Percentiles rank a stretch among this genome's conserved stretches.
Evolutionary conservation across 108 stramenopile species (phyloP).

Genomic region (Fragilaria radians): DNA sequence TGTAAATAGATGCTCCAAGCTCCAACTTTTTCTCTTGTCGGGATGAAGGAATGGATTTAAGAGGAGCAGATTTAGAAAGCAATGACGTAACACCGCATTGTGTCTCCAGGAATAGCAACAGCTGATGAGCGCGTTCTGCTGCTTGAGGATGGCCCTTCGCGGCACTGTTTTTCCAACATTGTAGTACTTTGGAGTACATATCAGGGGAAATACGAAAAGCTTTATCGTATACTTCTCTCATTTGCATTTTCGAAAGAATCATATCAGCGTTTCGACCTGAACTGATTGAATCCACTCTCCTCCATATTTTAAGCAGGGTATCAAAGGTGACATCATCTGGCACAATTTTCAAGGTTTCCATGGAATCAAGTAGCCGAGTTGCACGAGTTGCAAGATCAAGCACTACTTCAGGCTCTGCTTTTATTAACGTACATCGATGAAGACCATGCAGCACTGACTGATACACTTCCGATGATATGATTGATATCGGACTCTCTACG

Average conservation of each 20-base stretch:
- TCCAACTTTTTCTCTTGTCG: neutral
- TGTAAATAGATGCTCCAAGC: neutral
- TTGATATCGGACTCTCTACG: neutral
- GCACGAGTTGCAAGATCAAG: neutral
- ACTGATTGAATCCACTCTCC: slow-evolving; percentile 13
- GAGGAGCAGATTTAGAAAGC: neutral
- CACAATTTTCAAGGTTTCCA: neutral
- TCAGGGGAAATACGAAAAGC: slow-evolving; percentile 14
- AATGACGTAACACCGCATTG: neutral
- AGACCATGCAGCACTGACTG: neutral
- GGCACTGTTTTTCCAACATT: slow-evolving; percentile 27
- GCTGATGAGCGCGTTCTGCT: slow-evolving; percentile 25
- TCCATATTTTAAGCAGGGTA: slow-evolving; percentile 30
- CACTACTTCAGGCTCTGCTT: neutral
- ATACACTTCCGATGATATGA: neutral
- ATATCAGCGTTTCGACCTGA: slow-evolving; percentile 35
- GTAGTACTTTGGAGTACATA: slow-evolving; percentile 17
- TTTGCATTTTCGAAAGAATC: slow-evolving; percentile 35
- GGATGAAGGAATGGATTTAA: neutral
- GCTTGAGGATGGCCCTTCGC: slow-evolving; percentile 20
- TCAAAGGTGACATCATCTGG: slow-evolving; percentile 22
- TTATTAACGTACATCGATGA: neutral
- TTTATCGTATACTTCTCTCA: slow-evolving; percentile 10
- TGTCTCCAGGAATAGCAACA: slow-evolving; percentile 2
- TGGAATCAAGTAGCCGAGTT: neutral